Evolutionary conservation across 75 land plant species (phyloP).

Genomic region (Chamaecyparis obtusa): DNA sequence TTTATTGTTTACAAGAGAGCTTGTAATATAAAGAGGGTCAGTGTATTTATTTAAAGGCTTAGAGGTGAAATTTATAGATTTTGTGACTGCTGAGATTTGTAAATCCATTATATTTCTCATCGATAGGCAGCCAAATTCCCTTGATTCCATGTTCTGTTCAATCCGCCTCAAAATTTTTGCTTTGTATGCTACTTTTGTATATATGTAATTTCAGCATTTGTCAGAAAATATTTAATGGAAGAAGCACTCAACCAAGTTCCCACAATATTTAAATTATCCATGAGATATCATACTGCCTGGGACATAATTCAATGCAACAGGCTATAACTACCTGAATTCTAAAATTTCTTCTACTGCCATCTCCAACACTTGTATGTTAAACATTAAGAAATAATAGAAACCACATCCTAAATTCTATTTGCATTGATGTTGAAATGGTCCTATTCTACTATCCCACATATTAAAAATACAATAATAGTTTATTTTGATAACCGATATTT

Average conservation of each 20-base stretch:
- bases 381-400: background rate
- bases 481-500: background rate
- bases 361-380: background rate
- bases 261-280: background rate
- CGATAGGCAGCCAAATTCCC: background rate
- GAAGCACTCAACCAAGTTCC: background rate
- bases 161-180: background rate
- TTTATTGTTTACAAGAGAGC: constrained; percentile 8
- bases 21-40: constrained; percentile 3
- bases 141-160: background rate
- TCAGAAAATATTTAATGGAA: background rate
- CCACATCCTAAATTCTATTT: background rate
- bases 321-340: background rate
- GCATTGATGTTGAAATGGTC: background rate
- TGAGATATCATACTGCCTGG: background rate
- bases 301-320: background rate
- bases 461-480: background rate
- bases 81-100: background rate
- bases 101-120: background rate
- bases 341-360: background rate
- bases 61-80: background rate
- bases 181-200: background rate
- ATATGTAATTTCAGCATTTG: background rate
- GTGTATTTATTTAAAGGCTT: constrained; percentile 2
- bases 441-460: background rate